Conservation (phyloP, 768 basidiomycete species). For the Amanita molliuscula region DNA sequence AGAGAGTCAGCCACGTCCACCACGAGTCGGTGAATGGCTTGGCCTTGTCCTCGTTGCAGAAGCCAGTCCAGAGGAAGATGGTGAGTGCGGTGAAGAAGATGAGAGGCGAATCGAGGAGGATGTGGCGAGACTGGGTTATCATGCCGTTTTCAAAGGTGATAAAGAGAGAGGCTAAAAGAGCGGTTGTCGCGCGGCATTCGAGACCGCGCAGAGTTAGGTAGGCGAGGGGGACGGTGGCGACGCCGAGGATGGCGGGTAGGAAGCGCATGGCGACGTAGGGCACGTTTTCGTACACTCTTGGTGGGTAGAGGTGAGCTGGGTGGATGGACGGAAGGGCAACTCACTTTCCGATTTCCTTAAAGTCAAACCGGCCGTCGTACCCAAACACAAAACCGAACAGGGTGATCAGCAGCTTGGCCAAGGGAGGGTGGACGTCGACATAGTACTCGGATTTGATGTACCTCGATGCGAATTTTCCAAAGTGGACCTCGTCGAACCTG, state of each 20-base stretch:
- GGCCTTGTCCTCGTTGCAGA: conserved; percentile 84
- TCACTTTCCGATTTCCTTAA: conserved; percentile 95
- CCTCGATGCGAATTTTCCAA: conserved; percentile 91
- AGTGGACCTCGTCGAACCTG: conserved; percentile 98
- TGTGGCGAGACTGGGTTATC: conserved; percentile 91
- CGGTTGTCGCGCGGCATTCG: conserved; percentile 85
- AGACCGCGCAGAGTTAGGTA: conserved; percentile 92
- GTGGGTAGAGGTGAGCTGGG: neutral
- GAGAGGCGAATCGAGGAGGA: conserved; percentile 96
- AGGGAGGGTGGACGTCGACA: conserved; percentile 93
- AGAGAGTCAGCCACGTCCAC: conserved; percentile 89
- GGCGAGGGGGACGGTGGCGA: conserved; percentile 81
- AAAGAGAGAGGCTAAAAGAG: conserved; percentile 83
- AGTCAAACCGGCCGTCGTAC: conserved; percentile 91
- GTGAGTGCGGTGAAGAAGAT: conserved; percentile 96
- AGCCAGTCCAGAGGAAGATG: conserved; percentile 77
- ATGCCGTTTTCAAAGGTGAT: conserved; percentile 96
- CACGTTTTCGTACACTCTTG: conserved; percentile 72
- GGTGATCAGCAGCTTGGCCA: conserved; percentile 93
- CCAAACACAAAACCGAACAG: conserved; percentile 81
- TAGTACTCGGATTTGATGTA: conserved; percentile 91
- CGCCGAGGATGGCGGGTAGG: conserved; percentile 84
- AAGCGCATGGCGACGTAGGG: conserved; percentile 97
- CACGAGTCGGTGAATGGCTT: conserved; percentile 76
- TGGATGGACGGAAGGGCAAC: conserved; percentile 16